These are phyloP conservation scores for Heterobasidion parviporum DNA, from an alignment of 1,284 basidiomycete genomes.

Conservation along the genomic window DNA sequence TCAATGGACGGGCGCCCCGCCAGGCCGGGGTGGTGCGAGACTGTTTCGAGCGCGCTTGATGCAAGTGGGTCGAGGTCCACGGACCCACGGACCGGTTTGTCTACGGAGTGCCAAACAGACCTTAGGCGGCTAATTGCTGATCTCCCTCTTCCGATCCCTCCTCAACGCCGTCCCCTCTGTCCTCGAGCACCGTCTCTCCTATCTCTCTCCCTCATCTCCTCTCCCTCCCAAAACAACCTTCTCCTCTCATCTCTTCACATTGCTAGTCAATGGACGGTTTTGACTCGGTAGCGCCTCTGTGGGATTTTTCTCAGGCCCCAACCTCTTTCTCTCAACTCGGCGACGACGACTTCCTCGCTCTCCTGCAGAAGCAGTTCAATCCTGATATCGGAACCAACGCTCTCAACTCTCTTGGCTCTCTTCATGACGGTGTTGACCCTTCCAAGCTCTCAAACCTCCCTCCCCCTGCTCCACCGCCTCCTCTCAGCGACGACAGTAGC, in stretches of 20 bases:
- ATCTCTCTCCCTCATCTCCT: background rate
- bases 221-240: background rate
- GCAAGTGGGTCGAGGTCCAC: background rate
- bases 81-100: background rate
- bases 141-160: background rate
- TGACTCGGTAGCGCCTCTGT: conserved; percentile 36
- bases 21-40: too few species aligned
- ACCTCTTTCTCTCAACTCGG: conserved; percentile 53
- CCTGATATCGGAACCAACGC: conserved; percentile 15
- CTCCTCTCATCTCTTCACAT: background rate
- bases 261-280: conserved; percentile 23
- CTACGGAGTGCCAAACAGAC: background rate
- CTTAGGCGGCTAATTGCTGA: background rate
- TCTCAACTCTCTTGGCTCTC: conserved; percentile 19
- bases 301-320: conserved; percentile 54
- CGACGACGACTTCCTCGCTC: conserved; percentile 70
- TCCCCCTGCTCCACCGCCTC: conserved; percentile 29
- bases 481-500: conserved; percentile 54
- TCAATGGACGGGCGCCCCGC: too few species aligned
- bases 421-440: conserved; percentile 42
- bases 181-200: background rate
- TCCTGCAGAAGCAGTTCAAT: conserved; percentile 67
- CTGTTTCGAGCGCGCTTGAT: too few species aligned
- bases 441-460: conserved; percentile 39
- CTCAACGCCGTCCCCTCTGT: background rate